A percentile compares a stretch with the other conserved stretches of the same genome.
Conservation (phyloP, 1,139 yeast genomes). For the Candida mesenterica region DNA sequence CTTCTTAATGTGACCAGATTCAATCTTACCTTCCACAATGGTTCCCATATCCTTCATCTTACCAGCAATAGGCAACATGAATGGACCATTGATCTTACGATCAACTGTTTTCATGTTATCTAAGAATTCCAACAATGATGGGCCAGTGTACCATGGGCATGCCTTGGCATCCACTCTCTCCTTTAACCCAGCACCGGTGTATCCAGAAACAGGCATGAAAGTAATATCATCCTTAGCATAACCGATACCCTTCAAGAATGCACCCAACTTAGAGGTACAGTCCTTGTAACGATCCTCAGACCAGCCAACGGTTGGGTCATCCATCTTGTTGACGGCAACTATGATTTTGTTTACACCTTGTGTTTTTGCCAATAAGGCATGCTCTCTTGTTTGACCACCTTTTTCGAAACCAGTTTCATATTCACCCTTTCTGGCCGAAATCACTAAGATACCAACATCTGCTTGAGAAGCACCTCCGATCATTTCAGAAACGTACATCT, state of each 20-base stretch:
- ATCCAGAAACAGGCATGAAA: conserved; percentile 97
- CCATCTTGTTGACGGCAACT: conserved; percentile 98
- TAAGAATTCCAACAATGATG: conserved; percentile 84
- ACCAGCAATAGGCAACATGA: conserved; percentile 93
- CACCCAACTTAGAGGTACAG: conserved; percentile 78
- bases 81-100: conserved; percentile 90
- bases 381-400: conserved; percentile 99
- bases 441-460: conserved; percentile 94
- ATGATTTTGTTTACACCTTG: conserved; percentile 94
- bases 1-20: conserved; percentile 88
- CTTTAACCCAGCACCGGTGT: conserved; percentile 94
- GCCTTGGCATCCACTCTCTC: conserved; percentile 68
- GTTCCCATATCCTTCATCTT: conserved; percentile 97
- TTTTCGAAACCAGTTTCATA: conserved; percentile 99
- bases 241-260: conserved; percentile 86
- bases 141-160: conserved; percentile 95
- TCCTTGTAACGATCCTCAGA: conserved; percentile 94
- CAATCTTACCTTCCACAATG: conserved; percentile 96
- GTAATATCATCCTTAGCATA: conserved; percentile 80
- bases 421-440: conserved; percentile 98
- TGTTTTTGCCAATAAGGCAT: conserved; percentile 94
- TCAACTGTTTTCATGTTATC: conserved; percentile 79
- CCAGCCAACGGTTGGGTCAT: conserved; percentile 96
- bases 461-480: conserved; percentile 99
- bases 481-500: conserved; percentile 98